These are phyloP conservation scores for Solanum chilense DNA, from an alignment of 257 asterid species.

Conservation along the genomic window DNA sequence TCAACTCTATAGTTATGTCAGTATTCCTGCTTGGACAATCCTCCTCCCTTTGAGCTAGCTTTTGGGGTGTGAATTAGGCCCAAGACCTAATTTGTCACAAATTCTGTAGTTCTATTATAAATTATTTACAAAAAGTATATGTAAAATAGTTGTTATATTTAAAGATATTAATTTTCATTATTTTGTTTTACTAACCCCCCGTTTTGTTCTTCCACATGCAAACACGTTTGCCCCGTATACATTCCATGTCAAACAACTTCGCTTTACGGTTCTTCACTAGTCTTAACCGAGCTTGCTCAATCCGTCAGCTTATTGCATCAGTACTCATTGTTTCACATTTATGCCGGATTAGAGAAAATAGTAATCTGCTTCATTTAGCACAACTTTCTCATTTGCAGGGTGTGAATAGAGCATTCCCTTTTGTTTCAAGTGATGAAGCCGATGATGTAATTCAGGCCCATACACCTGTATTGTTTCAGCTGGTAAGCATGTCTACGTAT, in stretches of 20 bases:
- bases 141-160: background rate
- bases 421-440: slow-evolving; percentile 68
- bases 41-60: background rate
- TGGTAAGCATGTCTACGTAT: slow-evolving; percentile 28
- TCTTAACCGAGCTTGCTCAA: background rate
- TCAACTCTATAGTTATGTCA: background rate
- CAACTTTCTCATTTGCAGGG: slow-evolving; percentile 52
- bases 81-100: background rate
- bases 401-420: slow-evolving; percentile 93
- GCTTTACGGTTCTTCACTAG: background rate
- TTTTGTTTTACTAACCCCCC: background rate
- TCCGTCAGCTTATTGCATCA: background rate
- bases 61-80: background rate
- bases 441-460: slow-evolving; percentile 79
- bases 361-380: background rate
- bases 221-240: background rate
- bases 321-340: background rate
- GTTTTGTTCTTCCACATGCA: background rate
- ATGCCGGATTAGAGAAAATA: background rate
- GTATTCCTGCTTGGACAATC: background rate
- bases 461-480: slow-evolving; percentile 83
- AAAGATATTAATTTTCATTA: background rate
- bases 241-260: background rate
- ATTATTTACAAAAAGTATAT: background rate
- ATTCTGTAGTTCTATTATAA: background rate